Base-by-base conservation (phyloP, 2,329 filamentous ascomycete species). In the Colletotrichum salicis region DNA sequence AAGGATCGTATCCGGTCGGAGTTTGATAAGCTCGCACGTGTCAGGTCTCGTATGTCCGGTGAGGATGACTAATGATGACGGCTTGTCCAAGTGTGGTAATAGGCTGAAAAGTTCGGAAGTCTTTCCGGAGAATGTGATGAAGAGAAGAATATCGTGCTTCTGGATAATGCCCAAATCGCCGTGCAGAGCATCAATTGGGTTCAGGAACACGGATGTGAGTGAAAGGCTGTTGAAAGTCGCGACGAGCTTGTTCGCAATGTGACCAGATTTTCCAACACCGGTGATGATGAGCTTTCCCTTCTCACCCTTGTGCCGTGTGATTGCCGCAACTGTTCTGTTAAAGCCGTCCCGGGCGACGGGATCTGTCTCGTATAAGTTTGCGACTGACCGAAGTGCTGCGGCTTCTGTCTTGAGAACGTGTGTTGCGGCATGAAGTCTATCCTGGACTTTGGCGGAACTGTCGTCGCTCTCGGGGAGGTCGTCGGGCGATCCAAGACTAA, bases 171-270 rank as follows among this genome's bases (percentile, higher is more conserved):
- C 96, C 62, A 98, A 84, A 81, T 98, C 96, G 27, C 96, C 96
- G 81, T 98, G 96, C 37, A 97, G 85, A 0, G 96, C 96, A 82
- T 98, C 96, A 19, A 94, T 94, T 0, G 96, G 95, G 80, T 98
- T 95, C 74, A 98, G 86, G 81, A 97, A 98, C 31, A 91, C 89
- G 70, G 93, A 90, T 54, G 90, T 89, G 48, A 98, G 89, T 6
- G 93, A 94, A 13, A 98, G 85, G 75, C 94, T 97, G 81, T 97
- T 97, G 87, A 97, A 95, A 1, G 95, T 97, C 5, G 96, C 95
- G 19, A 95, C 94, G 1, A 97, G 87, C 84, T 98, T 98, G 81
- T 91, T 90, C 11, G 91, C 95, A 73, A 98, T 97, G 78, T 97
- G 93, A 0, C 95, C 95, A 65, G 94, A 97, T 83, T 98, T 98